Conservation (phyloP, 2,329 filamentous ascomycete species). For the Hypoxylon rubiginosum region DNA sequence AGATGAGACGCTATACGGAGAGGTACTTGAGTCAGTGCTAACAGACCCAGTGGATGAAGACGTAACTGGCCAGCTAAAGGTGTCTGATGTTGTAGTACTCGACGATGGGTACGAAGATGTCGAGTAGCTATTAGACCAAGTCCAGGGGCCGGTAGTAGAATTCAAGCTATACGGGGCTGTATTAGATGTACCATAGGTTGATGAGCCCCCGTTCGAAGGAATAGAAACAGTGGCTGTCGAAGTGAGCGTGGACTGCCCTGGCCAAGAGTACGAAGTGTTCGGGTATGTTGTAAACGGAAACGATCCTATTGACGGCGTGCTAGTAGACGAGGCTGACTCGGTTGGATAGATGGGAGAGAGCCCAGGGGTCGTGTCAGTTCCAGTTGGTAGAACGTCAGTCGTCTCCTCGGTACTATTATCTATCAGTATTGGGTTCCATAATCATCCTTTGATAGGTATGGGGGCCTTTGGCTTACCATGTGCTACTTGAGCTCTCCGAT, state of each 20-base stretch:
- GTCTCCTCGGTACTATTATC: constrained; percentile 31
- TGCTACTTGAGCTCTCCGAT: constrained; percentile 18
- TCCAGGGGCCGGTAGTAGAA: constrained; percentile 36
- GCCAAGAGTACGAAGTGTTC: constrained; percentile 9
- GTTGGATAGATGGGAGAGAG: background rate
- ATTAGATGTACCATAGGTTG: constrained; percentile 25
- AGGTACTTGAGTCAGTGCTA: background rate
- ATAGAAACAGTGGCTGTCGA: constrained; percentile 23
- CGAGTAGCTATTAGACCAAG: constrained; percentile 37
- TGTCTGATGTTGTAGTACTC: constrained; percentile 16
- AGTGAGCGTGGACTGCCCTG: constrained; percentile 28
- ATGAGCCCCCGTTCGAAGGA: constrained; percentile 18
- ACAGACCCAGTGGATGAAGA: constrained; percentile 2
- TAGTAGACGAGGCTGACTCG: background rate
- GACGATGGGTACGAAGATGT: constrained; percentile 15
- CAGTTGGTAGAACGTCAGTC: background rate
- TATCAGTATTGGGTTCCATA: constrained; percentile 15
- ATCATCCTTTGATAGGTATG: background rate
- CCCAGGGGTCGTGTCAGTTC: constrained; percentile 6
- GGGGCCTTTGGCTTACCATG: constrained; percentile 31
- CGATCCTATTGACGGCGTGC: constrained; percentile 5
- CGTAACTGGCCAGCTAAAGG: constrained; percentile 1
- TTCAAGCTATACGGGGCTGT: constrained; percentile 18
- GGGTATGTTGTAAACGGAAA: constrained; percentile 17
- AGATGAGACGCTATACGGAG: constrained; percentile 19